Conservation (phyloP, 1,284 basidiomycete genomes). For the Anthracocystis walkeri region DNA sequence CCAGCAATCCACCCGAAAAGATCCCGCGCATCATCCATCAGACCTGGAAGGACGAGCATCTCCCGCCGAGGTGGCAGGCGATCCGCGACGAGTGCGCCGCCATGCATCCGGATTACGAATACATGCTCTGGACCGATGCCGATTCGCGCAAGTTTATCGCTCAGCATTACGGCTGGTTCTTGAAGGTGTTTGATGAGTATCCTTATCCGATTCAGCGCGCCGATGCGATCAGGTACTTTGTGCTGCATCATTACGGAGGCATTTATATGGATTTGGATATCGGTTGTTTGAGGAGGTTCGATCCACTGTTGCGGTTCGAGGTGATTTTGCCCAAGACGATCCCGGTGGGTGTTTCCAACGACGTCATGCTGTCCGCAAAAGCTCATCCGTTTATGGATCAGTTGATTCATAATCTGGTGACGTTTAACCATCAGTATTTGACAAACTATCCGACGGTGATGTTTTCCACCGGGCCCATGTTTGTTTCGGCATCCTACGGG, state of each 20-base stretch:
- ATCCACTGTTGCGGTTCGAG: conserved; percentile 87
- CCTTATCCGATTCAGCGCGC: conserved; percentile 94
- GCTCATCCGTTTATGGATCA: conserved; percentile 90
- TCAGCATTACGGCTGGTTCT: conserved; percentile 88
- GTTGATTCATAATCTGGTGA: conserved; percentile 87
- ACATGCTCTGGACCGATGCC: conserved; percentile 97
- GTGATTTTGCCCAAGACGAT: conserved; percentile 94
- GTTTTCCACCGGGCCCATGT: conserved; percentile 89
- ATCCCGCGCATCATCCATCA: conserved; percentile 96
- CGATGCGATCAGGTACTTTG: conserved; percentile 97
- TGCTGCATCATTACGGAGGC: conserved; percentile 91
- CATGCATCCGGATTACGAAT: conserved; percentile 85
- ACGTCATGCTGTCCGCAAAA: conserved; percentile 91
- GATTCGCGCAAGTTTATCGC: conserved; percentile 89
- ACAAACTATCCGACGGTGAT: conserved; percentile 99
- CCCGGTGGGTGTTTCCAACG: conserved; percentile 88
- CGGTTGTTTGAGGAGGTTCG: conserved; percentile 89
- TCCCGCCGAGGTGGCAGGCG: conserved; percentile 84
- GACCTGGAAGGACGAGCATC: conserved; percentile 93
- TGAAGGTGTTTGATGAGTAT: conserved; percentile 92
- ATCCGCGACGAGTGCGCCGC: conserved; percentile 69
- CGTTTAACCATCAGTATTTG: conserved; percentile 93
- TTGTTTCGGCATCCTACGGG: conserved; percentile 66
- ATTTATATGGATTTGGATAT: conserved; percentile 97
- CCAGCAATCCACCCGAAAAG: conserved; percentile 54